A percentile compares a stretch with the other conserved stretches of the same genome.
phyloP scores from a whole-genome alignment of 768 basidiomycete genomes.

The Russula vinacea region DNA sequence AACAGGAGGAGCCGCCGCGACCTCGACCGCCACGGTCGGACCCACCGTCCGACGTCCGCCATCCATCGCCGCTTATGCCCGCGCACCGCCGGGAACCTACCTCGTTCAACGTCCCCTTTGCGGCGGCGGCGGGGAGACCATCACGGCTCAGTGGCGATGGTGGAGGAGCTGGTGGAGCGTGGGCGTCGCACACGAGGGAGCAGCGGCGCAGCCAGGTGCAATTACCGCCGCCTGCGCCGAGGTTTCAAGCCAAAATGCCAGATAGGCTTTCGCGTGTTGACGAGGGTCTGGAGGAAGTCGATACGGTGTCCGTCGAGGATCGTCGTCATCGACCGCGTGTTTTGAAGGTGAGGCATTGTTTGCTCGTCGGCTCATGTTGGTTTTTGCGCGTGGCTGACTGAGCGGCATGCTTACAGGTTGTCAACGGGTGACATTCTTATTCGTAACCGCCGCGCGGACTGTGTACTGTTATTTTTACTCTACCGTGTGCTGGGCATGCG shows the following conservation, averaged over 20 bases:
- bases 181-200: not conserved
- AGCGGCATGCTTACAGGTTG: slow-evolving; percentile 11
- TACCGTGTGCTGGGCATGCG: slow-evolving; percentile 2
- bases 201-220: not conserved
- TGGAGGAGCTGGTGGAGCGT: not conserved
- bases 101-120: not conserved
- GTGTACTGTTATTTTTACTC: not conserved
- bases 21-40: too few species aligned
- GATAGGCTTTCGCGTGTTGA: too few species aligned
- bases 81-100: not conserved
- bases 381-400: not conserved
- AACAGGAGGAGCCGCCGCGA: not conserved
- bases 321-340: not conserved
- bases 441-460: not conserved
- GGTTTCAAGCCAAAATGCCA: not conserved
- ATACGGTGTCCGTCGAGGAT: too few species aligned
- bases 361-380: too few species aligned
- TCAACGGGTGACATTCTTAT: slow-evolving; percentile 18
- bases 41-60: not conserved
- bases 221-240: not conserved
- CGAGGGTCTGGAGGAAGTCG: not conserved
- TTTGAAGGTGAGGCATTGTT: slow-evolving; percentile 21
- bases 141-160: not conserved
- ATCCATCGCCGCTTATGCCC: not conserved
- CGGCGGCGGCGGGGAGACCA: not conserved